These are phyloP conservation scores for Alternaria consortialis DNA, from an alignment of 2,329 filamentous ascomycete genomes.

Conservation along the genomic window DNA sequence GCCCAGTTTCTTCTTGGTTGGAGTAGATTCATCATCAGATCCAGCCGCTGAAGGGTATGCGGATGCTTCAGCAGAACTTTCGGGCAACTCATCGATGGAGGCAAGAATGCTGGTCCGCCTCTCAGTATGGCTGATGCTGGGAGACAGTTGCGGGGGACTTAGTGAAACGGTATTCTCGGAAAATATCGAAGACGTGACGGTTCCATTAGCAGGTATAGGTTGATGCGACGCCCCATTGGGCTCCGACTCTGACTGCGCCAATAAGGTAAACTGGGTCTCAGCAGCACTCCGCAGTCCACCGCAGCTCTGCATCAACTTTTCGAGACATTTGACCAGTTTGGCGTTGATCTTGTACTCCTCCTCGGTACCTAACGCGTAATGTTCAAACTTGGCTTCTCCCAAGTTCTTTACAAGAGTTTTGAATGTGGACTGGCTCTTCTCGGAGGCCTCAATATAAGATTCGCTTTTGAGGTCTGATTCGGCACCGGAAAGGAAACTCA, in stretches of 20 bases:
- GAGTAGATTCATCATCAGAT: constrained; percentile 43
- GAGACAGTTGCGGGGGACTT: constrained; percentile 42
- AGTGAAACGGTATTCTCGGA: constrained; percentile 33
- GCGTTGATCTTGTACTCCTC: constrained; percentile 80
- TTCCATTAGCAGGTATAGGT: constrained; percentile 27
- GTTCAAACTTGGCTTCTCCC: constrained; percentile 87
- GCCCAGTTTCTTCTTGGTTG: constrained; percentile 19
- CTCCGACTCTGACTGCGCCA: constrained; percentile 67
- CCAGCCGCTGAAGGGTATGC: constrained; percentile 33
- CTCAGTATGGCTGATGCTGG: constrained; percentile 42
- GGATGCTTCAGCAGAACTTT: constrained; percentile 45
- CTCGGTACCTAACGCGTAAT: constrained; percentile 83
- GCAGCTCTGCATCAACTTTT: constrained; percentile 85
- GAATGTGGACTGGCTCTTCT: constrained; percentile 73
- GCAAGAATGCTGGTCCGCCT: constrained; percentile 50
- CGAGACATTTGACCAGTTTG: constrained; percentile 82
- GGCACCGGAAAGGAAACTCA: constrained; percentile 82
- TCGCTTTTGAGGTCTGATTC: constrained; percentile 77
- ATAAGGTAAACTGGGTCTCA: constrained; percentile 84
- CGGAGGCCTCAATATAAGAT: constrained; percentile 69
- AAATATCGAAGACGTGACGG: constrained; percentile 35
- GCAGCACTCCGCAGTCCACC: constrained; percentile 91
- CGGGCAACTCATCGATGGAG: constrained; percentile 54
- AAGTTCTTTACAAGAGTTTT: constrained; percentile 77
- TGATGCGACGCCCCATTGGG: constrained; percentile 24